Percentiles rank a stretch among this genome's conserved stretches.
These are phyloP conservation scores for Laguncularia racemosa DNA, from an alignment of 345 rosid genomes.

Conservation along the genomic window DNA sequence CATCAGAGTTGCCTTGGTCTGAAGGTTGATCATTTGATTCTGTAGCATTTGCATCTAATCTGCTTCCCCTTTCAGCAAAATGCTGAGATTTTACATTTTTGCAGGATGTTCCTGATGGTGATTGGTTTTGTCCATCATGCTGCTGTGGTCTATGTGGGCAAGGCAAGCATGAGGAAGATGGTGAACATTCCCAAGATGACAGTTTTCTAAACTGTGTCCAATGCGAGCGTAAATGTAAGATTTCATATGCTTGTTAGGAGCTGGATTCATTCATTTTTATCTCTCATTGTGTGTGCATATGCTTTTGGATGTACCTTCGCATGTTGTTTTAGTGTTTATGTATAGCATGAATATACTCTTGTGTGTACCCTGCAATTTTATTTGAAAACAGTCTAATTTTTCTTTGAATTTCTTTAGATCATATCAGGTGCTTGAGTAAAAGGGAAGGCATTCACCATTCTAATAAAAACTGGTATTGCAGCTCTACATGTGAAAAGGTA, in stretches of 20 bases:
- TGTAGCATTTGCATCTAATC: background rate
- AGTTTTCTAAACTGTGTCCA: constrained; percentile 43
- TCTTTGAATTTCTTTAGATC: constrained; percentile 31
- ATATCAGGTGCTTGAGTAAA: constrained; percentile 33
- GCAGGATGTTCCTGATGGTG: constrained; percentile 71
- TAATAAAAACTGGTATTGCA: constrained; percentile 56
- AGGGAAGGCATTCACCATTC: constrained; percentile 14
- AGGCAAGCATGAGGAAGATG: constrained; percentile 19
- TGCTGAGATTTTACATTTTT: constrained; percentile 2
- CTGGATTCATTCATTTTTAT: no score
- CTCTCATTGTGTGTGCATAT: no score
- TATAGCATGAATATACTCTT: no score
- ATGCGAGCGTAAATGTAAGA: constrained; percentile 57
- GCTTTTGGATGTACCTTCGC: no score
- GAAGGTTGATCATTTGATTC: constrained; percentile 28
- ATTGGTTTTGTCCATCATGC: constrained; percentile 87
- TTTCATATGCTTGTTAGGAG: constrained; percentile 7
- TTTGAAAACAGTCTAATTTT: background rate
- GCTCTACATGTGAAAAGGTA: constrained; percentile 61
- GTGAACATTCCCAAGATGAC: constrained; percentile 16
- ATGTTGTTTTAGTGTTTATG: no score
- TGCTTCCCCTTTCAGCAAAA: background rate
- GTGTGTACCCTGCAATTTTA: background rate
- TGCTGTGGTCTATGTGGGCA: constrained; percentile 56
- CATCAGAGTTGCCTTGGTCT: constrained; percentile 65